A percentile compares a stretch with the other conserved stretches of the same genome.
Conservation (phyloP, 2,329 filamentous ascomycete genomes). For the Neofusicoccum sp. region DNA sequence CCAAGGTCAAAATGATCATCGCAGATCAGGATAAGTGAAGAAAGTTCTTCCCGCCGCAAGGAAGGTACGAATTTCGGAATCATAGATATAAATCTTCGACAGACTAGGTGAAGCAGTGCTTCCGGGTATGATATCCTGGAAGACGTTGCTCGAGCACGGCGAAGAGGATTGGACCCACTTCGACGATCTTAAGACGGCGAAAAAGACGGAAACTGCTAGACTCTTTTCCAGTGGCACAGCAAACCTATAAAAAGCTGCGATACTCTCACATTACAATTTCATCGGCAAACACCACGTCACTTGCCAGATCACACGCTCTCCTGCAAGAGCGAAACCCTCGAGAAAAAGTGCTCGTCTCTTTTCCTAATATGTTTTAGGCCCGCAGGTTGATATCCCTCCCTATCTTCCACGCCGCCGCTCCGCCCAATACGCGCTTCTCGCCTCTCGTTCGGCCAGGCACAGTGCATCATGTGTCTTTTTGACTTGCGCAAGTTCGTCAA, state of each 20-base stretch:
- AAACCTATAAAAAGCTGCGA: constrained; percentile 41
- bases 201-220: constrained; percentile 27
- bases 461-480: constrained; percentile 39
- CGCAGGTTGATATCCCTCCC: constrained; percentile 47
- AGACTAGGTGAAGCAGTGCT: constrained; percentile 24
- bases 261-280: constrained; percentile 41
- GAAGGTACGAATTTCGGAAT: constrained; percentile 28
- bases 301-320: too few relatives aligned
- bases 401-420: constrained; percentile 49
- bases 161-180: constrained; percentile 34
- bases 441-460: constrained; percentile 34
- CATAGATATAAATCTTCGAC: constrained; percentile 34
- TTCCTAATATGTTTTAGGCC: too few relatives aligned
- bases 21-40: constrained; percentile 21
- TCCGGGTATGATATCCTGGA: constrained; percentile 25
- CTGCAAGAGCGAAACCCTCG: too few relatives aligned
- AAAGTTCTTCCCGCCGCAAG: constrained; percentile 31
- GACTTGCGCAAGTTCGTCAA: constrained; percentile 52
- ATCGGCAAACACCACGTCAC: constrained; percentile 23
- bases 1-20: constrained; percentile 23
- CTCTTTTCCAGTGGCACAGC: constrained; percentile 42
- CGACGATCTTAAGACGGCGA: constrained; percentile 27
- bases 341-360: too few relatives aligned
- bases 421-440: constrained; percentile 33
- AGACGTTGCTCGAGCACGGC: constrained; percentile 28